Evolutionary conservation across 108 stramenopile genomes (phyloP), one percentile per base, ranked within the genome.

Genomic region (Cyclotella sp.): DNA sequence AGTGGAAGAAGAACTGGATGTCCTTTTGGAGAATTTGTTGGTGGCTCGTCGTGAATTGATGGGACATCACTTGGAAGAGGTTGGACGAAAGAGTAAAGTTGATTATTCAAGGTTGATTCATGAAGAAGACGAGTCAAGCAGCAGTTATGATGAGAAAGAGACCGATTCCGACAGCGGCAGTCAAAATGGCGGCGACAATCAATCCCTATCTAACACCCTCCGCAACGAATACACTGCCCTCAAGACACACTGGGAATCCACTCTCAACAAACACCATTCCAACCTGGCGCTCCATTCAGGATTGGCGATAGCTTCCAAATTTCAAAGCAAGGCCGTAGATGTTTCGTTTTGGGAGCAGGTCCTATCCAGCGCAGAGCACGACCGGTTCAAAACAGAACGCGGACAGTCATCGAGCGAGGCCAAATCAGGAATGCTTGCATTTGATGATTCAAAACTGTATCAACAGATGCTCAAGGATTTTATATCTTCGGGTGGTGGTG

Each of bases 371-470:
- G 51, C 79, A 27, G 84, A 83, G 19, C 77, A 87, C 51, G 76
- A 78, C 10, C 57, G 51, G 41, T 70, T 67, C 39, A 74, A 76
- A 42, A 28, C 22, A 49, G 29, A 47, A 69, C 41, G 74, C 40
- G 27, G 70, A 28, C 40, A 24, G 14, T 12, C 40, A 28, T 47
- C 3, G 43, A 45, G 58, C 27, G 60, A 29, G 9, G 40, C 21
- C 77, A 44, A n/a, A 42, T 26, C 26, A 62, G 65, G 28, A 47
- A 41, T 8, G 21, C 85, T 63, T 81, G 78, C 85, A 54, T 91
- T 94, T 54, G 96, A 98, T 60, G 97, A 98, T 78, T 86, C 95
- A 15, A 94, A 94, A 77, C 75, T 97, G 26, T 98, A 98, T 83
- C 95, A 97, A 68, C 96, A 93, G 11, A 90, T 97, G 81, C 84